Base-by-base conservation (phyloP, 2,329 filamentous ascomycete species). In the Fusarium mexicanum region DNA sequence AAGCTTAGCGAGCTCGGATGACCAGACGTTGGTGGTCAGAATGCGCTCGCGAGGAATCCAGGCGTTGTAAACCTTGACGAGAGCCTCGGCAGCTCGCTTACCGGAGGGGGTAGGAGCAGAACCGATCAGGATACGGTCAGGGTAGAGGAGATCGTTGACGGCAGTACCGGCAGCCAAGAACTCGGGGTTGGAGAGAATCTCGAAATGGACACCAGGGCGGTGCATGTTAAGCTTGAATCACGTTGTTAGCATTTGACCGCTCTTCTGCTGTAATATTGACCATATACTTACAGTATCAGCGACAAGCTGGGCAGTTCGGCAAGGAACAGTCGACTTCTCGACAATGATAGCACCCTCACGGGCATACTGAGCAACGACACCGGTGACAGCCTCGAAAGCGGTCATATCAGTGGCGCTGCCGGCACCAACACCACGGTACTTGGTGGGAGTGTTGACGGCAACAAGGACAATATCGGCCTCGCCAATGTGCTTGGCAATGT, bases 321-420 rank as follows among this genome's bases (percentile, higher is more conserved):
- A 94, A 6, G 93, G 93, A 33, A 95, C 93, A 0, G 93, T 96
- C 64, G 90, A 93, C 85, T 95, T 96, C 84, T 95, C 93, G 26
- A 95, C 93, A 58, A 96, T 90, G 63, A 95, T 93, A 62, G 92
- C 90, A 54, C 91, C 91, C 24, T 87, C 85, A 37, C 87, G 90
- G 7, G 93, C 91, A 70, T 91, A 86, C 73, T 89, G 85, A 16
- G 92, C 93, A 40, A 95, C 91, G 63, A 90, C 89, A 58, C 88
- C 86, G 3, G 90, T 90, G 11, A 92, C 93, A 24, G 89, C 89
- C 80, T 95, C 93, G 33, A 95, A 89, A 17, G 90, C 90, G 3
- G 89, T 90, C 84, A 95, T 89, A 76, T 95, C 92, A 22, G 92
- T 92, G 0, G 93, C 93, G 73, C 87, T 88, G 17, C 92, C 93